Base-by-base conservation (phyloP, 768 basidiomycete species). In the Suillus tomentosus region DNA sequence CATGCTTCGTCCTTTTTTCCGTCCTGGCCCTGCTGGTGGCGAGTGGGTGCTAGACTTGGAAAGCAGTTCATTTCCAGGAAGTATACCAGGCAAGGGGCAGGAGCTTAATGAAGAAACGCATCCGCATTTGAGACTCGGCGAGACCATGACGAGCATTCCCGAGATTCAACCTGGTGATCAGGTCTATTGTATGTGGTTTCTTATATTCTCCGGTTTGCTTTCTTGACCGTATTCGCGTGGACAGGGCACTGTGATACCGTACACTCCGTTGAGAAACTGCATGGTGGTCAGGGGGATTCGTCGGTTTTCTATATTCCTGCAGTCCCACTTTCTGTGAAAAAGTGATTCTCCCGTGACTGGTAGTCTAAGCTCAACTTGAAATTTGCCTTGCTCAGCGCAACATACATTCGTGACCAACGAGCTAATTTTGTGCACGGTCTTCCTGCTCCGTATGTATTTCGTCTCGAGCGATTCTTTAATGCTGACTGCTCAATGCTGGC, bases 1-100 rank as follows among this genome's bases (percentile, higher is more conserved):
- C 63, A 77, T 90, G 22, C 79, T 90, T 0, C 82, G 89, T 10
- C 89, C 89, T 0, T 87, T 90, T 76, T 90, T 91, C 81, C 79
- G 77, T 58, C 81, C 79, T 5, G 66, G 69, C 15, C 62, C 69
- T 22, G 39, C 61, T 68, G 11, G 56, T 5, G 78, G 80, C 19
- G 82, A 88, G 62, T 90, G 88, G 89, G 76, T 78, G 48, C 70
- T 84, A 10, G 86, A 90, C 71, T 67, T 84, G 3, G 82, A 84
- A 13, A 78, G 77, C 2, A 72, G 83, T 13, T 68, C 74, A 0
- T 89, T 89, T 69, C 85, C 86, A 0, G 87, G 87, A 0, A 81
- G 84, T 34, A 76, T 79, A 13, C 78, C 84, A 6, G 84, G 85
- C 0, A 82, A 81, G 62, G 79, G 81, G 0, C 86, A 86, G 62